Base-by-base conservation (phyloP, 2,329 filamentous ascomycete genomes). In the Byssothecium circinans region DNA sequence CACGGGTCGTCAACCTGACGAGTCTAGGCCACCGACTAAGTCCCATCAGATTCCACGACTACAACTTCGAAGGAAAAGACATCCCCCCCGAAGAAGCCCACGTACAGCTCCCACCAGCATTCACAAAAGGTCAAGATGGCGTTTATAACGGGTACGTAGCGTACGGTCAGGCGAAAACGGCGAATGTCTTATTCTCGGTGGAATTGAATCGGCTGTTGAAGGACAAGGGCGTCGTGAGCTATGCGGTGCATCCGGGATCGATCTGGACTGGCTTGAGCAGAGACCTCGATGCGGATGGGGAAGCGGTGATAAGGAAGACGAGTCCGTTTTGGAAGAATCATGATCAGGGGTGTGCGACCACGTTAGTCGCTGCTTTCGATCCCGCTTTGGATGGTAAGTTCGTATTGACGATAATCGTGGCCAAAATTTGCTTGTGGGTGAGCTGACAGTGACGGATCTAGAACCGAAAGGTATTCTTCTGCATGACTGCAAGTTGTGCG, bases 11-110 rank as follows among this genome's bases (percentile, higher is more conserved):
- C 20, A 67, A 64, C 32, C 41, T 70, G 8, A 67, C 61, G 8
- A 65, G 61, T n/a, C 25, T 64, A 1, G 65, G 65, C 0, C 63
- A 67, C 41, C 43, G 58, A 4, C 40, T 67, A 3, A 65, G 61
- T 27, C 60, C 61, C 1, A 41, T 68, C 2, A 56, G 73, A 2
- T 78, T 78, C 54, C 71, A 75, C 35, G 74, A 78, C 53, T 73
- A 72, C 45, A 74, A 73, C 18, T 71, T 76, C 41, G 58, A 62
- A 36, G 61, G 58, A 3, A 60, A 59, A 14, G 53, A 61, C n/a
- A 49, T 65, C 1, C 63, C 62, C 5, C 45, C 52, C n/a, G 61
- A 64, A 33, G 64, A 68, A 41, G 50, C 56, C 27, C 57, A 52
- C 22, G 41, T 22, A 10, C 48, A 54, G 1, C 41, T 67, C 4